These are phyloP conservation scores for Aureobasidium mangrovei DNA, from an alignment of 2,329 filamentous ascomycete species.

Conservation along the genomic window DNA sequence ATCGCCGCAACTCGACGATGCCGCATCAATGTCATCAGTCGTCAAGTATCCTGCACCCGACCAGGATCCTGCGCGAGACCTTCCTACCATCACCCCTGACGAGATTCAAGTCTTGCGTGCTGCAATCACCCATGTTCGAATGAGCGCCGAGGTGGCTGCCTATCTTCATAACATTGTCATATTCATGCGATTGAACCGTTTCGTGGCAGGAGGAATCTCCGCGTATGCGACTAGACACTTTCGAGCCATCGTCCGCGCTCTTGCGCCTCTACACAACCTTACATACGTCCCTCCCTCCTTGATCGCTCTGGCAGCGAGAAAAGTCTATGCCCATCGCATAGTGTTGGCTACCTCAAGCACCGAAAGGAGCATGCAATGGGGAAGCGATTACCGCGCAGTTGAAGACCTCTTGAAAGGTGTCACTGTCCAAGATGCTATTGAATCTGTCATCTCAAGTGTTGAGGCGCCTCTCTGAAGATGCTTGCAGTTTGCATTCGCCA, in stretches of 20 bases:
- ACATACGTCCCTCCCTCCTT: conserved; percentile 78
- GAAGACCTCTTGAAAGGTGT: conserved; percentile 54
- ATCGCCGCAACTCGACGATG: background rate
- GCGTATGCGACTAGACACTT: conserved; percentile 73
- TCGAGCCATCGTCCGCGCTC: conserved; percentile 42
- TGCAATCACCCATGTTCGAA: conserved; percentile 49
- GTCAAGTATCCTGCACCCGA: conserved; percentile 22
- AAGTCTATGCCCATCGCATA: conserved; percentile 82
- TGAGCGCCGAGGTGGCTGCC: conserved; percentile 68
- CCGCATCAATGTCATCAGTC: conserved; percentile 27
- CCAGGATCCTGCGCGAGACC: conserved; percentile 31
- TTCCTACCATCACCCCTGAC: conserved; percentile 18
- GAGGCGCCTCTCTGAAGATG: conserved; percentile 42
- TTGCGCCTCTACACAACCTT: conserved; percentile 74
- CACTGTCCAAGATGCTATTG: conserved; percentile 47
- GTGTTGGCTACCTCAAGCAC: conserved; percentile 57
- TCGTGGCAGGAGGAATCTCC: conserved; percentile 68
- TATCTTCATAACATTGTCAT: conserved; percentile 84
- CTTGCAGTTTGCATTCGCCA: background rate
- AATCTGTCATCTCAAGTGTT: conserved; percentile 48
- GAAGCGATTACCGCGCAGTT: conserved; percentile 66
- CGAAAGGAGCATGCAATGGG: conserved; percentile 89
- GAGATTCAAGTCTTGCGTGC: conserved; percentile 39
- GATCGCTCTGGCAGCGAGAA: conserved; percentile 70
- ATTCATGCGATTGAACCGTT: conserved; percentile 81